Percentiles rank a stretch among this genome's conserved stretches.
Conservation (phyloP, 2,329 filamentous ascomycete species). For the Epichloe sp. region DNA sequence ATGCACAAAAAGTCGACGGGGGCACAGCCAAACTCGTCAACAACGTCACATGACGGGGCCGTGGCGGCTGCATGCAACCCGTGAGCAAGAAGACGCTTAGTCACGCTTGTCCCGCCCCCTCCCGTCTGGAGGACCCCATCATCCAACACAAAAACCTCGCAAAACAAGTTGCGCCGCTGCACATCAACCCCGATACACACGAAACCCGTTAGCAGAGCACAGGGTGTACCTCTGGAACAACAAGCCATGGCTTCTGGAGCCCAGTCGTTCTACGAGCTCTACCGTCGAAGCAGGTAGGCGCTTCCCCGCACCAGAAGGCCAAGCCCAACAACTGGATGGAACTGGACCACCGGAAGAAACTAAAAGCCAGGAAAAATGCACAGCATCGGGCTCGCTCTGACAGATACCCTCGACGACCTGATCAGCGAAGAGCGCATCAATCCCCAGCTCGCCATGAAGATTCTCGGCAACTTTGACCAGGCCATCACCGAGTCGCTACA, state of each 20-base stretch:
- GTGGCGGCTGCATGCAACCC: not conserved
- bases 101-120: not conserved
- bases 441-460: conserved; percentile 97
- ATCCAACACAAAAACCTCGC: conserved; percentile 3
- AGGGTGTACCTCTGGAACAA: not conserved
- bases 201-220: not conserved
- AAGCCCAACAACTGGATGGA: not conserved
- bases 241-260: conserved; percentile 32
- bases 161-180: not conserved
- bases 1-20: not conserved
- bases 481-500: conserved; percentile 82
- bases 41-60: conserved; percentile 25
- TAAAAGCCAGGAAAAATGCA: conserved; percentile 4
- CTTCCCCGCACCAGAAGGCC: not conserved
- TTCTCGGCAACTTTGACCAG: conserved; percentile 88
- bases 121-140: not conserved
- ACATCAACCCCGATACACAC: not conserved
- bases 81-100: not conserved
- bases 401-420: conserved; percentile 91
- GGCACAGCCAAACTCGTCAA: conserved; percentile 7
- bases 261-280: conserved; percentile 79
- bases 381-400: conserved; percentile 86
- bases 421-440: conserved; percentile 93
- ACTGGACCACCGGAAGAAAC: not conserved
- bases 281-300: conserved; percentile 86